phyloP scores from a whole-genome alignment of 2,329 filamentous ascomycete species.

The Ploettnerulaceae sp. region DNA sequence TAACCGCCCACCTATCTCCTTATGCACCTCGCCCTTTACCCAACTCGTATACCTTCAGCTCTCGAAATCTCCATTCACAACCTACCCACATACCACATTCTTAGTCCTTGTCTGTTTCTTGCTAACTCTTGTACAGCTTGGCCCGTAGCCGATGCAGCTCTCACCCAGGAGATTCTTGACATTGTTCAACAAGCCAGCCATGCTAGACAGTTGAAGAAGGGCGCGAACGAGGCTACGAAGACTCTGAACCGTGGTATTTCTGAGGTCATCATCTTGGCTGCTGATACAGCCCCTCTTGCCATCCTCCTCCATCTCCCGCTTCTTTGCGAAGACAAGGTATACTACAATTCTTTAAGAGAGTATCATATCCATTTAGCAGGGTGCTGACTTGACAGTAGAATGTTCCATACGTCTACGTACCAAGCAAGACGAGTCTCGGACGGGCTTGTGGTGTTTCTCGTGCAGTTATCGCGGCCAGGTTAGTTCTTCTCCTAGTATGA shows the following conservation, averaged over 20 bases:
- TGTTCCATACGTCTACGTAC: conserved; percentile 67
- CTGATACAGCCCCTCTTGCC: conserved; percentile 80
- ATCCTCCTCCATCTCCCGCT: conserved; percentile 88
- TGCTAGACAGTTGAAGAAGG: conserved; percentile 79
- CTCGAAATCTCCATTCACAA: neutral
- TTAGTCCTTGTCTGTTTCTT: conserved; percentile 8
- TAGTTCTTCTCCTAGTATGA: no score
- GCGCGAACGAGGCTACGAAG: conserved; percentile 83
- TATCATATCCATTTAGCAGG: neutral
- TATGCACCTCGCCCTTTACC: neutral
- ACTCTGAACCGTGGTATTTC: conserved; percentile 85
- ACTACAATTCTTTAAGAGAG: neutral
- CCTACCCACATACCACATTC: neutral
- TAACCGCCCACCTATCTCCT: no score
- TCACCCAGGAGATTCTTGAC: conserved; percentile 79
- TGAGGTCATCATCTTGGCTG: conserved; percentile 84
- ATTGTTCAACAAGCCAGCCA: conserved; percentile 57
- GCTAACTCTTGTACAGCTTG: conserved; percentile 45
- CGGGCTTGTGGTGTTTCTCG: conserved; percentile 86
- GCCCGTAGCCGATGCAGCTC: conserved; percentile 66
- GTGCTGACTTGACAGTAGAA: conserved; percentile 41
- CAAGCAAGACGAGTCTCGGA: conserved; percentile 78
- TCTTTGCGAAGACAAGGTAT: conserved; percentile 69
- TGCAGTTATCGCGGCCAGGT: conserved; percentile 78
- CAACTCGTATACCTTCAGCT: neutral